A percentile compares a stretch with the other conserved stretches of the same genome.
phyloP scores from a whole-genome alignment of 805 yeast genomes.

The Saccharomycopsis synnaedendra region DNA sequence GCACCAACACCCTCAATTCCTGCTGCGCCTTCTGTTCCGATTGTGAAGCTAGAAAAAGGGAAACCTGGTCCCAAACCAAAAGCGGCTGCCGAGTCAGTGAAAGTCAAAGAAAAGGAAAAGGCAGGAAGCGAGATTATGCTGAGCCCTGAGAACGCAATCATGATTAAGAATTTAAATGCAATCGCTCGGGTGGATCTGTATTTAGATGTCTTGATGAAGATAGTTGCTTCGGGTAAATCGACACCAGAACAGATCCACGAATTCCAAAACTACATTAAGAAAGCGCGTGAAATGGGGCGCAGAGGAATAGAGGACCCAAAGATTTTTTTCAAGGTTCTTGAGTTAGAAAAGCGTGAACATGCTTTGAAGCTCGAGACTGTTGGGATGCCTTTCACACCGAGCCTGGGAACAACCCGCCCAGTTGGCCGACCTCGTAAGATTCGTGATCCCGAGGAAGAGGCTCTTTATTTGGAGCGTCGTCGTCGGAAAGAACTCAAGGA shows the following conservation, averaged over 20 bases:
- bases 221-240: slow-evolving; percentile 79
- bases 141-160: slow-evolving; percentile 58
- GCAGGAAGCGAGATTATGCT: slow-evolving; percentile 31
- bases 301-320: slow-evolving; percentile 15
- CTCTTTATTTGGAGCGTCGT: background rate
- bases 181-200: slow-evolving; percentile 68
- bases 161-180: slow-evolving; percentile 76
- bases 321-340: slow-evolving; percentile 13
- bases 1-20: background rate
- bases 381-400: background rate
- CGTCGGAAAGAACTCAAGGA: slow-evolving; percentile 3
- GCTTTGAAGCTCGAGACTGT: slow-evolving; percentile 17
- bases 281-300: slow-evolving; percentile 65
- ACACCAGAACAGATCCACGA: slow-evolving; percentile 56
- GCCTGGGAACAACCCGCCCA: background rate
- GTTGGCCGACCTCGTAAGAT: background rate
- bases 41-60: background rate
- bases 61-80: slow-evolving; percentile 18
- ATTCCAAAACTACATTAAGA: slow-evolving; percentile 71
- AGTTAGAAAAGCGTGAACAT: slow-evolving; percentile 6
- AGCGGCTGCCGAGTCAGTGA: slow-evolving; percentile 15
- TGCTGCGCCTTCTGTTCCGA: background rate
- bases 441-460: background rate
- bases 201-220: slow-evolving; percentile 63
- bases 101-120: background rate